Percentiles rank a stretch among this genome's conserved stretches.
These are phyloP conservation scores for Helminthosporium solani DNA, from an alignment of 2,329 filamentous ascomycete species.

Conservation along the genomic window DNA sequence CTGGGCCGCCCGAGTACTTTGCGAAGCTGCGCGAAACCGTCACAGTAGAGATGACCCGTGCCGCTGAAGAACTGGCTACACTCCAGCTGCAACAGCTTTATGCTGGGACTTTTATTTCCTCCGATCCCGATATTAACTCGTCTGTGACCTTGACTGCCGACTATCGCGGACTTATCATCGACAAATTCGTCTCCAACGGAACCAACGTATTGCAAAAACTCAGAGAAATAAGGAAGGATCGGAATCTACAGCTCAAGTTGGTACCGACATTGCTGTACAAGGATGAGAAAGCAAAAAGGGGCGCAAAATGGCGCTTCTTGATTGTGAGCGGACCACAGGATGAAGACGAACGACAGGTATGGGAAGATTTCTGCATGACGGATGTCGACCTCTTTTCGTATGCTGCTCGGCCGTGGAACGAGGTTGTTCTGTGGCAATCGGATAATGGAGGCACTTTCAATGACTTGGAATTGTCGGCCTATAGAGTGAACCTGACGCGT, in stretches of 20 bases:
- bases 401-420: slow-evolving; percentile 36
- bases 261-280: slow-evolving; percentile 31
- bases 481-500: slow-evolving; percentile 29
- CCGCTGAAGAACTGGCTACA: slow-evolving; percentile 37
- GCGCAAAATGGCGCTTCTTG: slow-evolving; percentile 40
- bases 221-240: slow-evolving; percentile 3
- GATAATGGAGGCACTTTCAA: slow-evolving; percentile 15
- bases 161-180: slow-evolving; percentile 29
- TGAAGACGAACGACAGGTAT: slow-evolving; percentile 15
- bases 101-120: slow-evolving; percentile 26
- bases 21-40: slow-evolving; percentile 31
- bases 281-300: slow-evolving; percentile 26
- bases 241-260: slow-evolving; percentile 21
- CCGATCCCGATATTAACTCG: slow-evolving; percentile 25
- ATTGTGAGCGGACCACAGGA: slow-evolving; percentile 15
- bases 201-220: slow-evolving; percentile 22
- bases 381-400: slow-evolving; percentile 37
- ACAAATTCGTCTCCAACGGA: slow-evolving; percentile 32
- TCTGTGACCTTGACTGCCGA: slow-evolving; percentile 27
- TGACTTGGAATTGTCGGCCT: slow-evolving; percentile 36
- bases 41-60: slow-evolving; percentile 28
- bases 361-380: slow-evolving; percentile 42
- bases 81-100: slow-evolving; percentile 29
- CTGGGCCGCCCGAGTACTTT: slow-evolving; percentile 25
- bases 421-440: slow-evolving; percentile 39